Base-by-base conservation (phyloP, 2,329 filamentous ascomycete species). In the Atkinsonella hypoxylon region DNA sequence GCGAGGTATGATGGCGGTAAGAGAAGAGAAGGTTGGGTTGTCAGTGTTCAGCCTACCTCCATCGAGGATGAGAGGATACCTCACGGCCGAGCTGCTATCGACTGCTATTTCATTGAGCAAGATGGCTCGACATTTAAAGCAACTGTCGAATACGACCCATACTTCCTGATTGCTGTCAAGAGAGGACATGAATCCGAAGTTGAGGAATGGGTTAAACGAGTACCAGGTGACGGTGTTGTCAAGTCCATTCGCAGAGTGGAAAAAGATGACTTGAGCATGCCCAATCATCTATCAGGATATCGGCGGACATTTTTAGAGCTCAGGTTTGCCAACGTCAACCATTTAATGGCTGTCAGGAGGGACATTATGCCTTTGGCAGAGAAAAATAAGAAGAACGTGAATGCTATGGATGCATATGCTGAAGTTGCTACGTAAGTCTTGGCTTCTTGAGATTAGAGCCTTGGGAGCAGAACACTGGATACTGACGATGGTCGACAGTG, bases 371-470 rank as follows among this genome's bases (percentile, higher is more conserved):
- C 93, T 0, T 79, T 98, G 64, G 93, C 91, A 13, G 89, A 96
- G 70, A 94, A 88, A 71, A 98, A 98, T 66, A 95, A 87, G 73
- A 95, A 93, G 70, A 91, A 89, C 59, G 84, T 95, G 76, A 89
- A 88, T 72, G 88, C 90, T 48, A 95, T 97, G 86, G 93, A 98
- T 73, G 90, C 91, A 57, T 98, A 98, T 73, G 90, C 90, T 41
- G 93, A 98, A 73, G 89, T 97, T 62, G 88, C 88, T 54, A 86
- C 83, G 87, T 91, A 67, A 67, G 81, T 75, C 51, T 45, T n/a
- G 12, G 18, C 5, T 17, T 1, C 4, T 7, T 18, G n/a, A 17
- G n/a, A 26, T 42, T 42, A 13, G 10, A 20, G 10, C 32, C 31
- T 42, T 3, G 15, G 6, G 12, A 18, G n/a, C 32, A 10, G 15